phyloP scores from a whole-genome alignment of 352 stramenopile genomes.

The Globisporangium nagaii region DNA sequence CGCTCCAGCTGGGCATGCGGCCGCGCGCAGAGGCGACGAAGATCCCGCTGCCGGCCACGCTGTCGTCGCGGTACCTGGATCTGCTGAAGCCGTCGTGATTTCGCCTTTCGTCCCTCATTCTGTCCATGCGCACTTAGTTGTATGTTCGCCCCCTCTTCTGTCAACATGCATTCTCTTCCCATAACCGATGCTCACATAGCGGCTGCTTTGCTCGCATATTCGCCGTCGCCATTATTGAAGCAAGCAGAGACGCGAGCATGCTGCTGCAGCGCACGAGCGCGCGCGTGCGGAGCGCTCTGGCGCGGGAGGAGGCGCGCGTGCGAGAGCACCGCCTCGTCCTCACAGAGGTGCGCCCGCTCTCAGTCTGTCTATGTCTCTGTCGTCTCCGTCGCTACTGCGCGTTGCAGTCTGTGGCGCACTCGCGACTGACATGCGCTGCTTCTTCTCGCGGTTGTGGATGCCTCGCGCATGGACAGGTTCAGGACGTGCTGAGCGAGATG shows the following conservation, averaged over 20 bases:
- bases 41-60: conserved; percentile 26
- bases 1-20: conserved; percentile 10
- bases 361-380: not conserved
- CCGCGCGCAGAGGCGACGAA: conserved; percentile 22
- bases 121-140: too few relatives aligned
- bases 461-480: conserved; percentile 46
- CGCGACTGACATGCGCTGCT: too few relatives aligned
- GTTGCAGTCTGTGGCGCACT: too few relatives aligned
- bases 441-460: too few relatives aligned
- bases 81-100: not conserved
- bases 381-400: not conserved
- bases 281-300: conserved; percentile 29
- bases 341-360: conserved; percentile 28
- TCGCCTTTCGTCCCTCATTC: too few relatives aligned
- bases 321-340: conserved; percentile 35
- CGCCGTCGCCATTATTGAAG: too few relatives aligned
- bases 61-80: conserved; percentile 10
- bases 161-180: too few relatives aligned
- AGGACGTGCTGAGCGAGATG: conserved; percentile 70
- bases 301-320: conserved; percentile 36
- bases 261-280: conserved; percentile 33
- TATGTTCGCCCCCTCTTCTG: too few relatives aligned
- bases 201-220: too few relatives aligned
- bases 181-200: too few relatives aligned
- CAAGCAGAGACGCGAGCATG: conserved; percentile 1